phyloP scores from a whole-genome alignment of 164 flowering plant species.

The Nelumbo lutea region DNA sequence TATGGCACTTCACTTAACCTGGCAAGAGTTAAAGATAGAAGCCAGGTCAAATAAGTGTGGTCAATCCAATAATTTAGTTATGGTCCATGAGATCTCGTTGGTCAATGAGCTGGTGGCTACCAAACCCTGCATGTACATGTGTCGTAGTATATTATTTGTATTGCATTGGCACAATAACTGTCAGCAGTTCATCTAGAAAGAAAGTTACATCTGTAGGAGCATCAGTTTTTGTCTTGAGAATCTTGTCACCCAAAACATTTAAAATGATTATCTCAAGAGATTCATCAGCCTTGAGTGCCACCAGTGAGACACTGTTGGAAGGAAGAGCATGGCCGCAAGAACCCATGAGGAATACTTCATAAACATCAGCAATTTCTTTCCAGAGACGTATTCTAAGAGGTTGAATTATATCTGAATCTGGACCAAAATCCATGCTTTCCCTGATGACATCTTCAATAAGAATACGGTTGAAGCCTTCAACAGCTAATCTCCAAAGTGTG shows the following conservation, averaged over 20 bases:
- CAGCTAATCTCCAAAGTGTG: conserved; percentile 83
- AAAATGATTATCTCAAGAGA: conserved; percentile 71
- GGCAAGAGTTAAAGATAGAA: not conserved
- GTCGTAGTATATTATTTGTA: not conserved
- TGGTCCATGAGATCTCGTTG: not conserved
- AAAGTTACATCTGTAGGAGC: conserved; percentile 71
- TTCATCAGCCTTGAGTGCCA: conserved; percentile 59
- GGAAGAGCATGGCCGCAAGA: conserved; percentile 94
- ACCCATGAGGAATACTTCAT: conserved; percentile 82
- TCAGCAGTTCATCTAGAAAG: conserved; percentile 1
- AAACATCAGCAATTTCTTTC: conserved; percentile 96
- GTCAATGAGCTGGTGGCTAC: not conserved
- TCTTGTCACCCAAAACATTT: conserved; percentile 65
- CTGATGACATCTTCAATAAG: conserved; percentile 55
- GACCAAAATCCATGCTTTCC: conserved; percentile 16
- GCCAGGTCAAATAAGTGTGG: not conserved
- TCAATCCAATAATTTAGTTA: not conserved
- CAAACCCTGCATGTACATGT: not conserved
- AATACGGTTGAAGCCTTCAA: conserved; percentile 72
- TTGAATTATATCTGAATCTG: conserved; percentile 35
- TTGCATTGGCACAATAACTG: not conserved
- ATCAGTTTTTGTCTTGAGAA: conserved; percentile 62
- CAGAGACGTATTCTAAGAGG: conserved; percentile 66
- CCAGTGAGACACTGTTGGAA: conserved; percentile 49
- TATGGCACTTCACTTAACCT: not conserved